A percentile compares a stretch with the other conserved stretches of the same genome.
Conservation (phyloP, 2,329 filamentous ascomycete genomes). For the Davidsoniella neocaledoniae region DNA sequence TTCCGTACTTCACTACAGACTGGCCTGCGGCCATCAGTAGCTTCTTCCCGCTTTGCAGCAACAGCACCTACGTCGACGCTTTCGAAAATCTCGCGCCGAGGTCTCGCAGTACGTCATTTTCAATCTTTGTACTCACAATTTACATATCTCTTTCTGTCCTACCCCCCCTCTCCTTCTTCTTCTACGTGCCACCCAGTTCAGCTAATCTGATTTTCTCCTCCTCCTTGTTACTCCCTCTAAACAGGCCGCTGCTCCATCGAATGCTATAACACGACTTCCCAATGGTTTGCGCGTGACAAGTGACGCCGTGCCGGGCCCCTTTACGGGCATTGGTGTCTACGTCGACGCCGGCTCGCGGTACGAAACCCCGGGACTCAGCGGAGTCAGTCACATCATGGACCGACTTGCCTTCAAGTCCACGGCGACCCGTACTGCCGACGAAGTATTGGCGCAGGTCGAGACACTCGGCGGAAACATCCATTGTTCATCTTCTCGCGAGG, state of each 20-base stretch:
- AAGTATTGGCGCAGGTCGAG: constrained; percentile 79
- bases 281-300: constrained; percentile 93
- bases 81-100: neutral
- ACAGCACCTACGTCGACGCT: neutral
- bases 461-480: constrained; percentile 88
- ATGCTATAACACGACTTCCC: constrained; percentile 71
- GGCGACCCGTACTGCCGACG: constrained; percentile 50
- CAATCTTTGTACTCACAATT: too few species aligned
- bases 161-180: too few species aligned
- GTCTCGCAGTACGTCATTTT: neutral
- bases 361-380: constrained; percentile 69
- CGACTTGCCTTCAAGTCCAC: constrained; percentile 89
- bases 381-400: constrained; percentile 93
- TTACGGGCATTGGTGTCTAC: constrained; percentile 89
- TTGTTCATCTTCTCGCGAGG: constrained; percentile 87
- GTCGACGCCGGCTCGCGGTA: constrained; percentile 90
- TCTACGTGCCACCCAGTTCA: neutral
- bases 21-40: constrained; percentile 10
- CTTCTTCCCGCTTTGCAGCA: neutral
- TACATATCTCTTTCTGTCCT: too few species aligned
- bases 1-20: constrained; percentile 3
- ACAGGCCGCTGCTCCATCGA: constrained; percentile 53
- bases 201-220: neutral
- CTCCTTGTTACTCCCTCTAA: neutral
- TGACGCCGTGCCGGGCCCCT: constrained; percentile 84